phyloP scores from a whole-genome alignment of 495 filamentous ascomycete genomes.

The Aspergillus leporis region DNA sequence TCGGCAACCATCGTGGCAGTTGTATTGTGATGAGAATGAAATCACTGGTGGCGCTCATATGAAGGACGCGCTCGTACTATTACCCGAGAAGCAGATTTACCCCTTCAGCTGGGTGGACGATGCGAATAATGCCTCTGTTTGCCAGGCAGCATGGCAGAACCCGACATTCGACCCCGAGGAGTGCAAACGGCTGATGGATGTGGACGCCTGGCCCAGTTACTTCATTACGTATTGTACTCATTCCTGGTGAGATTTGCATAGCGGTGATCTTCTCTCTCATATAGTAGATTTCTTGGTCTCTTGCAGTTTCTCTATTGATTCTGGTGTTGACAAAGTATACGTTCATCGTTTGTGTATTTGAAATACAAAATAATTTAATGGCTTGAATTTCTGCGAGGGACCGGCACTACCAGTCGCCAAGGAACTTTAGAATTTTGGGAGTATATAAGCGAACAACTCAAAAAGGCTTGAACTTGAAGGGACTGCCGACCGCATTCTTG shows the following conservation, averaged over 20 bases:
- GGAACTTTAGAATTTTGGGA: too few species aligned
- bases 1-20: slow-evolving; percentile 11
- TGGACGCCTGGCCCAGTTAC: slow-evolving; percentile 29
- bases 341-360: too few species aligned
- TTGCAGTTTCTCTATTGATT: not conserved
- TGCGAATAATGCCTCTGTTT: slow-evolving; percentile 7
- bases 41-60: not conserved
- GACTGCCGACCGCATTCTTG: too few species aligned
- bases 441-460: too few species aligned
- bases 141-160: slow-evolving; percentile 17
- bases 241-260: slow-evolving; percentile 15
- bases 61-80: slow-evolving; percentile 14
- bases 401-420: too few species aligned
- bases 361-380: too few species aligned
- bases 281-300: not conserved
- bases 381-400: too few species aligned
- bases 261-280: not conserved
- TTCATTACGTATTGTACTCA: slow-evolving; percentile 30
- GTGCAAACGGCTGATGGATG: slow-evolving; percentile 20
- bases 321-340: too few species aligned
- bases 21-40: slow-evolving; percentile 16
- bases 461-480: too few species aligned
- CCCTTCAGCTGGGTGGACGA: slow-evolving; percentile 28
- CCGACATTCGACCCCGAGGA: slow-evolving; percentile 21
- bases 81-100: slow-evolving; percentile 22